Evolutionary conservation across 106 monocot genomes (phyloP).

Genomic region (Apostasia shenzhenica): DNA sequence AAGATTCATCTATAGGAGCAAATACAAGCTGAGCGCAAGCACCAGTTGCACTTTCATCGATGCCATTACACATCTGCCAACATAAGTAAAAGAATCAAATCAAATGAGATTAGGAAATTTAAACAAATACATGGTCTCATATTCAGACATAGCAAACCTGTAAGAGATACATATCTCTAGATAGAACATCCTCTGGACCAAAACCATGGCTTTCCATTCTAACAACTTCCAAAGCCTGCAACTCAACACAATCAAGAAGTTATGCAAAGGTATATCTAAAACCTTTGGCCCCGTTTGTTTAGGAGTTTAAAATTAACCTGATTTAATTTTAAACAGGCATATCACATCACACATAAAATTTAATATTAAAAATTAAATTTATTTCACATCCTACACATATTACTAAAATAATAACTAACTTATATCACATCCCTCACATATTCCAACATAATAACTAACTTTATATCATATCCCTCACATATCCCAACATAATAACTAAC

Average conservation of each 20-base stretch:
- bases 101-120: background rate
- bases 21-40: constrained; percentile 84
- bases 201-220: constrained; percentile 78
- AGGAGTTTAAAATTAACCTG: no score
- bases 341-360: no score
- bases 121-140: background rate
- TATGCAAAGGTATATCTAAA: background rate
- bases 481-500: no score
- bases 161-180: constrained; percentile 65
- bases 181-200: constrained; percentile 47
- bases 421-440: no score
- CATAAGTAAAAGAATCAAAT: background rate
- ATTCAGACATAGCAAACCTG: constrained; percentile 41
- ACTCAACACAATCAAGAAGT: background rate
- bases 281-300: no score
- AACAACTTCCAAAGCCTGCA: constrained; percentile 76
- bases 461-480: no score
- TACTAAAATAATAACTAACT: no score
- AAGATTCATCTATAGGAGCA: constrained; percentile 93
- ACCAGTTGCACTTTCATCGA: constrained; percentile 67
- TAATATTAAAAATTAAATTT: no score
- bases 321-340: no score
- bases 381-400: no score
- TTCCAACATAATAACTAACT: no score
- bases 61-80: constrained; percentile 72